These are phyloP conservation scores for Globisporangium ultimum DNA, from an alignment of 352 stramenopile genomes.

Conservation along the genomic window DNA sequence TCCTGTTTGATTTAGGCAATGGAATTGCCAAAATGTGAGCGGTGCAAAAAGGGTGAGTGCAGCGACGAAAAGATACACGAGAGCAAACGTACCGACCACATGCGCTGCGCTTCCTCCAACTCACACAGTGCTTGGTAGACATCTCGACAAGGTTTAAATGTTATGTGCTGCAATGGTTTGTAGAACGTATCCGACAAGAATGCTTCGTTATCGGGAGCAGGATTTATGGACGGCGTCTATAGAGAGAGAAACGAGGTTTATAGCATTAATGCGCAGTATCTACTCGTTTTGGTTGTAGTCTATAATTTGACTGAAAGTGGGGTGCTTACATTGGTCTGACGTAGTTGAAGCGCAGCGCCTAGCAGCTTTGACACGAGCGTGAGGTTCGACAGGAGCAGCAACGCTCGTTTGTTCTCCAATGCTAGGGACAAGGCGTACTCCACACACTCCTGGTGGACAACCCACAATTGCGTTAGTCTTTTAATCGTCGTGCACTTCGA, in stretches of 20 bases:
- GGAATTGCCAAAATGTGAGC: neutral
- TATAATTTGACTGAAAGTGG: conserved; percentile 5
- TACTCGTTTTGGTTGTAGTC: too few species aligned
- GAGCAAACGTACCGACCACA: conserved; percentile 21
- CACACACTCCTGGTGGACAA: conserved; percentile 8
- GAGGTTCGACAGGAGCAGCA: conserved; percentile 16
- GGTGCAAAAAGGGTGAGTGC: neutral
- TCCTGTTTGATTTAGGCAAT: conserved; percentile 2
- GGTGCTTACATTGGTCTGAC: conserved; percentile 9
- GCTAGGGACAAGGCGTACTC: conserved; percentile 17
- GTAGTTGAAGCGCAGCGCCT: conserved; percentile 3
- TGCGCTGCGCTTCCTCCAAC: conserved; percentile 23
- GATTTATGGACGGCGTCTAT: conserved; percentile 21
- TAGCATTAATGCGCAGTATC: too few species aligned
- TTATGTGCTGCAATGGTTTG: conserved; percentile 27
- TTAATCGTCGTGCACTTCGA: too few species aligned
- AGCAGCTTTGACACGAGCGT: conserved; percentile 13
- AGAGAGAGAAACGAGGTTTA: conserved; percentile 16
- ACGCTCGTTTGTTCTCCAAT: conserved; percentile 8
- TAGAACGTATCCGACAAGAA: conserved; percentile 11
- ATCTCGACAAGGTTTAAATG: conserved; percentile 28
- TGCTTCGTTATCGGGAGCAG: neutral
- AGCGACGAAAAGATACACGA: too few species aligned
- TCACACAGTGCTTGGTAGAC: conserved; percentile 34
- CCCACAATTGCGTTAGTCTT: neutral